Evolutionary conservation across 306 rosid genomes (phyloP).

Genomic region (Vigna radiata): DNA sequence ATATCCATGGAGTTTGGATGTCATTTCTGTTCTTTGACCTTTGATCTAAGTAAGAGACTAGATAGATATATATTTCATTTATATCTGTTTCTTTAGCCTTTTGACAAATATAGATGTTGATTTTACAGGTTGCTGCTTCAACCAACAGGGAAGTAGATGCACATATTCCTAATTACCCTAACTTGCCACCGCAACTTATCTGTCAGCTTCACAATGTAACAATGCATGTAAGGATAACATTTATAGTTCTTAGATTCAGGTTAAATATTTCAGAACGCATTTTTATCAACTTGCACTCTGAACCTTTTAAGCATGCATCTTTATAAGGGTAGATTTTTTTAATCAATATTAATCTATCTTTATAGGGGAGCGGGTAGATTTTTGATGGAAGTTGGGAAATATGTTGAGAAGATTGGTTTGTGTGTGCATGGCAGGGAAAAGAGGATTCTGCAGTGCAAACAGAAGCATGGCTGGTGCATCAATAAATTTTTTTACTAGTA

Average conservation of each 20-base stretch:
- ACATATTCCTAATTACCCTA: slow-evolving; percentile 77
- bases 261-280: slow-evolving; percentile 29
- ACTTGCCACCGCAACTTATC: slow-evolving; percentile 69
- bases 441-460: too few relatives aligned
- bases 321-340: too few relatives aligned
- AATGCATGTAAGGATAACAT: slow-evolving; percentile 66
- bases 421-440: too few relatives aligned
- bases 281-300: slow-evolving; percentile 11
- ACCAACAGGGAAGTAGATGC: slow-evolving; percentile 78
- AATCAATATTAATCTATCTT: too few relatives aligned
- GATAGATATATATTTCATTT: slow-evolving; percentile 28
- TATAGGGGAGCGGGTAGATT: too few relatives aligned
- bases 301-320: slow-evolving; percentile 40
- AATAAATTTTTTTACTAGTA: too few relatives aligned
- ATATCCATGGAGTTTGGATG: too few relatives aligned
- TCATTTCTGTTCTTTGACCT: too few relatives aligned
- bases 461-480: too few relatives aligned
- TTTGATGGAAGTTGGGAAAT: too few relatives aligned
- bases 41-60: too few relatives aligned
- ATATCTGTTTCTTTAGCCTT: slow-evolving; percentile 13
- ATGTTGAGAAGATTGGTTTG: too few relatives aligned
- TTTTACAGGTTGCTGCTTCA: slow-evolving; percentile 71
- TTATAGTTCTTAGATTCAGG: not conserved
- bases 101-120: slow-evolving; percentile 27
- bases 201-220: slow-evolving; percentile 83